Evolutionary conservation across 208 protist genomes (phyloP).

Genomic region (Porcisia deanei): DNA sequence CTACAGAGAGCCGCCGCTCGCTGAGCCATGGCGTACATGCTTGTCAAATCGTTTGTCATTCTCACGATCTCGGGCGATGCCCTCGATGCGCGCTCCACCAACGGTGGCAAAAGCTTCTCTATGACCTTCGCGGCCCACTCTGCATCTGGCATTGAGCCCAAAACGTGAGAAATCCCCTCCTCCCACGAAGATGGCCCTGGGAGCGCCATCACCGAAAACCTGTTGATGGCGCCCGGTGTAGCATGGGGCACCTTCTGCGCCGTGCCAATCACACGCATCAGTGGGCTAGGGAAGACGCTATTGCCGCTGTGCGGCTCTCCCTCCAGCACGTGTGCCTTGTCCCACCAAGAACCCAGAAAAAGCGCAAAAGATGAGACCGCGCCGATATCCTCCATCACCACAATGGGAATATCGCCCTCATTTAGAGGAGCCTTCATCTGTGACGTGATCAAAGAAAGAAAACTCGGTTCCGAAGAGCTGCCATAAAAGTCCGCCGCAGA

Average conservation of each 20-base stretch:
- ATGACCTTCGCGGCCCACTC: slow-evolving; percentile 22
- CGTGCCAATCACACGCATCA: slow-evolving; percentile 23
- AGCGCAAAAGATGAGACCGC: slow-evolving; percentile 24
- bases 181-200: slow-evolving; percentile 14
- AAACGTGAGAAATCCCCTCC: slow-evolving; percentile 1
- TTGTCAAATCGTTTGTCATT: slow-evolving; percentile 15
- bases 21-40: slow-evolving; percentile 34
- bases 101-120: slow-evolving; percentile 36
- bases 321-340: slow-evolving; percentile 9
- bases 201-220: slow-evolving; percentile 30
- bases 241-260: slow-evolving; percentile 10
- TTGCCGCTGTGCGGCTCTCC: slow-evolving; percentile 15
- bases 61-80: slow-evolving; percentile 25
- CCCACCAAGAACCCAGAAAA: slow-evolving; percentile 21
- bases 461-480: slow-evolving; percentile 32
- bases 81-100: slow-evolving; percentile 30
- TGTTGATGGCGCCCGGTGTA: slow-evolving; percentile 17
- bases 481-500: slow-evolving; percentile 75
- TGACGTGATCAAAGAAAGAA: slow-evolving; percentile 12
- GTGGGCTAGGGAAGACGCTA: slow-evolving; percentile 3
- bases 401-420: slow-evolving; percentile 2
- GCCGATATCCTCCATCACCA: slow-evolving; percentile 28
- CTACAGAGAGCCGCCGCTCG: slow-evolving; percentile 40
- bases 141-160: slow-evolving; percentile 19
- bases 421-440: neutral